Conservation (phyloP, 2,329 filamentous ascomycete genomes). For the Thelonectria olida region DNA sequence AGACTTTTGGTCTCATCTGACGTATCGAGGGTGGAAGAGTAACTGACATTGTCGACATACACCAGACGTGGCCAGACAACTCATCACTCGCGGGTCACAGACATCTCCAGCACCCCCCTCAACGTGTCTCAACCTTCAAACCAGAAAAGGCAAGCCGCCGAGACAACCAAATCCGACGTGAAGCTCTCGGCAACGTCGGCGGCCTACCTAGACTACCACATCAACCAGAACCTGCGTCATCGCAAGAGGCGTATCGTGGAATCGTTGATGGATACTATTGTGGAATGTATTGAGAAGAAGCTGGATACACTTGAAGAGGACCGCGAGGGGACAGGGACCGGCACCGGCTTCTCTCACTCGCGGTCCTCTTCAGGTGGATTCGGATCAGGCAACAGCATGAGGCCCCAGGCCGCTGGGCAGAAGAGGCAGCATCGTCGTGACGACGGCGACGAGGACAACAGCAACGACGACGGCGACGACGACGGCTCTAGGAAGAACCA, state of each 20-base stretch:
- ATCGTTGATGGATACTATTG: slow-evolving; percentile 23
- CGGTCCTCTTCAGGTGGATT: slow-evolving; percentile 31
- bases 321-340: slow-evolving; percentile 14
- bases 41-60: too few species aligned
- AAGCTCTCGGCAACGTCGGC: slow-evolving; percentile 18
- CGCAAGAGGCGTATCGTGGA: slow-evolving; percentile 24
- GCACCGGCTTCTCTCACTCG: too few species aligned
- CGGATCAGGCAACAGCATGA: slow-evolving; percentile 20
- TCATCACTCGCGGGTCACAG: slow-evolving; percentile 20
- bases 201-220: slow-evolving; percentile 21
- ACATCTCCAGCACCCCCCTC: slow-evolving; percentile 23
- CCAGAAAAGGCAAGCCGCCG: slow-evolving; percentile 34
- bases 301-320: slow-evolving; percentile 29
- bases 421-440: slow-evolving; percentile 29
- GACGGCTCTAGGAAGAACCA: slow-evolving; percentile 43
- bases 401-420: slow-evolving; percentile 25
- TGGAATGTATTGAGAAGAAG: slow-evolving; percentile 23
- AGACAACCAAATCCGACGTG: slow-evolving; percentile 27
- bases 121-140: slow-evolving; percentile 31
- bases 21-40: background rate
- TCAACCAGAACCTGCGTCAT: slow-evolving; percentile 19
- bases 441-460: slow-evolving; percentile 41
- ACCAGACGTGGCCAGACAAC: slow-evolving; percentile 26
- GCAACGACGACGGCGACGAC: slow-evolving; percentile 37
- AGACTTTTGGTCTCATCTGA: background rate